Conservation (phyloP, 2,329 filamentous ascomycete genomes). For the Sordariomycetes sp. region DNA sequence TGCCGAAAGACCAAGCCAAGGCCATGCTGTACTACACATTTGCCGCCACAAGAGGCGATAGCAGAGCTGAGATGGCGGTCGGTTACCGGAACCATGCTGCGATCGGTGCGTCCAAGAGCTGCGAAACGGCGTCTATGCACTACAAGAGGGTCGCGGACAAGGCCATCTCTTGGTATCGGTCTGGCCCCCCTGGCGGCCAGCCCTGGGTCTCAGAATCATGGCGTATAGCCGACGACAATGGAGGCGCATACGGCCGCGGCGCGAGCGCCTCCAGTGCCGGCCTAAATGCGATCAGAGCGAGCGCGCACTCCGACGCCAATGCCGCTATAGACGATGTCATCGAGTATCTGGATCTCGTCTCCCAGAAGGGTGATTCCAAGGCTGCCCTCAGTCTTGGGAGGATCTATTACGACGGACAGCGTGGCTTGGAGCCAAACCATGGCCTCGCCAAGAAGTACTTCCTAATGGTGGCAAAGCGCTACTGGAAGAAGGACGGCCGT, state of each 20-base stretch:
- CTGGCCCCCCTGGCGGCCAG: constrained; percentile 82
- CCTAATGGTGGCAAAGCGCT: constrained; percentile 64
- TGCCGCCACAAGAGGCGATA: constrained; percentile 74
- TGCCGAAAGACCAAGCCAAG: constrained; percentile 79
- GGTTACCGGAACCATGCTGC: constrained; percentile 79
- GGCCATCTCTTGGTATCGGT: constrained; percentile 76
- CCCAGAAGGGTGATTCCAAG: constrained; percentile 79
- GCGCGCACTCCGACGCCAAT: constrained; percentile 67
- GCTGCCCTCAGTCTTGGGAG: constrained; percentile 79
- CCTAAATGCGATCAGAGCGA: constrained; percentile 63
- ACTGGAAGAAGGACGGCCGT: constrained; percentile 74
- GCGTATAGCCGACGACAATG: constrained; percentile 79
- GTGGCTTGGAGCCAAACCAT: constrained; percentile 63
- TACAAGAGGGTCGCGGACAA: constrained; percentile 94
- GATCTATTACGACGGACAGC: constrained; percentile 79
- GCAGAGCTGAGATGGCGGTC: constrained; percentile 84
- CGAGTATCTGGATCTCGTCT: constrained; percentile 85
- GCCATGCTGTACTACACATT: constrained; percentile 92
- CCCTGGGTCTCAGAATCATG: constrained; percentile 68
- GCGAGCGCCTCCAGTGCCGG: constrained; percentile 86
- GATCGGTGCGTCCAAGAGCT: constrained; percentile 76
- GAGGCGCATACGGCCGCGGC: constrained; percentile 90
- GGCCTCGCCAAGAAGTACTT: constrained; percentile 72
- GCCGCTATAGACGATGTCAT: constrained; percentile 87
- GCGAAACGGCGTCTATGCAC: constrained; percentile 73